Base-by-base conservation (phyloP, 176 grass and related monocot species). In the Puccinellia tenuiflora region DNA sequence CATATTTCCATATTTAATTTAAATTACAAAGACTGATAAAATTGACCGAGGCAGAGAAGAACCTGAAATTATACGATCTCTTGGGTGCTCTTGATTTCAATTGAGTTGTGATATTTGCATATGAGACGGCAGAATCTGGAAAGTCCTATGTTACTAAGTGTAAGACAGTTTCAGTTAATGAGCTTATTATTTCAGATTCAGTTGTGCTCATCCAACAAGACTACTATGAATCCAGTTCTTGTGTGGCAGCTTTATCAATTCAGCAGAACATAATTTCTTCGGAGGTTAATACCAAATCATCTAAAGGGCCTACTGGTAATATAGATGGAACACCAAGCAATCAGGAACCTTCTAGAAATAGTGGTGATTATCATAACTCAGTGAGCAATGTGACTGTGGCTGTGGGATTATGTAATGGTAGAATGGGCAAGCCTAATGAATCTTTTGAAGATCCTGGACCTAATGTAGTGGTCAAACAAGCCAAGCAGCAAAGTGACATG, bases 11-110 rank as follows among this genome's bases (percentile, higher is more conserved):
- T n/a, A n/a, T n/a, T n/a, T n/a, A n/a, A n/a, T 52, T 53, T 77
- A 37, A 60, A 95, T 92, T 92, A 98, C 82, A 95, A 98, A n/a
- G n/a, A n/a, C n/a, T n/a, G 46, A 98, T 95, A 43, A 98, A 98
- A 93, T 65, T 98, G 38, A 92, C 37, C 0, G 95, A 98, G 74
- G 81, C 86, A 15, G 92, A 98, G 78, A 98, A 95, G 92, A 98
- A 98, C 71, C 73, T 90, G 29, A 98, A 98, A 74, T 73, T 98
- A 82, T 95, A 98, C 79, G 90, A 98, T 72, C 92, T 98, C n/a
- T 89, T 98, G 78, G 95, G 95, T 86, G 95, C 95, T 39, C 77
- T 98, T 63, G 95, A 98, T 81, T 98, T 95, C 33, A 98, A 98
- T 31, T 92, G 95, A 85, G 88, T 98, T 64, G 92, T 98, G 14